Evolutionary conservation across 2,329 filamentous ascomycete species (phyloP), one percentile per base, ranked within the genome.

Genomic region (Leptographium flavum): DNA sequence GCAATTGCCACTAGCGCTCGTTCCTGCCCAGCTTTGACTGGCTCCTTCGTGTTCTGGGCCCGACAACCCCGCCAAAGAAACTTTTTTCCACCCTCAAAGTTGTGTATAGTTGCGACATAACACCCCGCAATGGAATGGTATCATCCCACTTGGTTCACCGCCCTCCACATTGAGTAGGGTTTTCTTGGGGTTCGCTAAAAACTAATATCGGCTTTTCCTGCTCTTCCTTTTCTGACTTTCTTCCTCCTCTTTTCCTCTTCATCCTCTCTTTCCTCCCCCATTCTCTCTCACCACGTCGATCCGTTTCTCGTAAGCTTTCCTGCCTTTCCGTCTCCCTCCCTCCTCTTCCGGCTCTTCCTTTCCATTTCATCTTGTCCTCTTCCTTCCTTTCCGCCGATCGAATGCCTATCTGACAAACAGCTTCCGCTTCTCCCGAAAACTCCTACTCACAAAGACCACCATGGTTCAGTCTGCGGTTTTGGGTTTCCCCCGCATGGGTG

Each of bases 401-500:
- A n/a, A 13, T 17, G 28, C 19, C 8, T 25, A 31, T 17, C 25
- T 30, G 11, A 30, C 39, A 22, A 5, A 17, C 33, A 47, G 14
- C 33, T 38, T 39, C 37, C 36, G 3, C 48, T 35, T 36, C 41
- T 40, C 38, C 38, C 38, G 30, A 42, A 36, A 36, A 46, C 38
- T 47, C 46, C 5, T 7, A 10, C 19, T 5, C 14, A 5, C 19
- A 11, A 19, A 23, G 35, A 48, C 60, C 60, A 57, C 53, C 63
- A 74, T 78, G 74, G 74, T 78, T 64, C 71, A 77, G 62, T 78
- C 74, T 55, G 71, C 92, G 57, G 76, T 98, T 67, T 83, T 98
- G 67, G 92, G 92, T 72, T 98, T 98, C 79, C 92, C 92, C 67
- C 90, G 92, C 64, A 95, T 96, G 86, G 92, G 92, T 71, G 84